Base-by-base conservation (phyloP, 345 rosid species). In the Zanthoxylum bungeanum region DNA sequence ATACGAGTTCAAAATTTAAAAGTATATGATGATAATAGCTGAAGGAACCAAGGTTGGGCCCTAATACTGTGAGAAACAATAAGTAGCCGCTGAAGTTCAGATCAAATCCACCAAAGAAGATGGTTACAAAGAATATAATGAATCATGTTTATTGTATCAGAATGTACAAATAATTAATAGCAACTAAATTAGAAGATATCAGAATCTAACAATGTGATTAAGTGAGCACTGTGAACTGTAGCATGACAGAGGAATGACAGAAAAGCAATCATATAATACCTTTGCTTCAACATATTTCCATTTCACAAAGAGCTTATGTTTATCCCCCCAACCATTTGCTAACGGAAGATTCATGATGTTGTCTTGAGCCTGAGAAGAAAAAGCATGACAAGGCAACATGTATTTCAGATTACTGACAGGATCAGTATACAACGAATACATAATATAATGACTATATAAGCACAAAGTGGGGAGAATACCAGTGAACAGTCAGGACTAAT, bases 281-380 rank as follows among this genome's bases (percentile, higher is more conserved):
- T 84, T 93, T 49, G 98, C 88, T 79, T 93, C 99, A 73, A 80
- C 81, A 74, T 87, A 85, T 81, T 93, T 93, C 99, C 99, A 96
- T 77, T 93, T 89, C n/a, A 96, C 85, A 46, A 85, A 96, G 69
- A 84, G 88, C 25, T 71, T 82, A 80, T 96, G 99, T 79, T 96
- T 96, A 76, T 85, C 94, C 46, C 98, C 99, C 98, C 99, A 96
- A n/a, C 93, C 97, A 83, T 87, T 91, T 70, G 91, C 76, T 73
- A 96, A 75, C 19, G 88, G 95, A 84, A 91, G 96, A 83, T 87
- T 93, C 92, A 86, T 87, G 12, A 91, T 71, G 79, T 91, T 91
- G 82, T 96, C 99, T 77, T 91, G 96, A 75, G 99, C 98, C 99
- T 95, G 86, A 78, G 72, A 82, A 74, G 64, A 58, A 82, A 76